These are phyloP conservation scores for Leptographium lundbergii DNA, from an alignment of 2,329 filamentous ascomycete genomes.

Conservation along the genomic window DNA sequence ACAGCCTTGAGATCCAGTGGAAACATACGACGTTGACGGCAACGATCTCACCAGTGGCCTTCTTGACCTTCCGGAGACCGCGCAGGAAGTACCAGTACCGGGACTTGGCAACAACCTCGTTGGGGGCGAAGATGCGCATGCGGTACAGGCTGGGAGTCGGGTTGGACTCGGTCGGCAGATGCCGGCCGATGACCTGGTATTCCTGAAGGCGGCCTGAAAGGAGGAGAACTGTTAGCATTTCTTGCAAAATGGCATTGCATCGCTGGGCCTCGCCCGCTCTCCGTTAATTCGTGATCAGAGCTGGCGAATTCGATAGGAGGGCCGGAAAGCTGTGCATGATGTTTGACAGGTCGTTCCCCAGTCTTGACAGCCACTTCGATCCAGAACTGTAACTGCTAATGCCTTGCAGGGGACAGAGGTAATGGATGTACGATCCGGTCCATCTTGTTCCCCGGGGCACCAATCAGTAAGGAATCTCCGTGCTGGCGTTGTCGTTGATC, in stretches of 20 bases:
- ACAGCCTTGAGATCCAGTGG: neutral
- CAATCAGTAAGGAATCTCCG: neutral
- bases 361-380: neutral
- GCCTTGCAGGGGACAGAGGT: neutral
- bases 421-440: neutral
- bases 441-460: neutral
- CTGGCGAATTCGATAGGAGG: neutral
- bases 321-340: neutral
- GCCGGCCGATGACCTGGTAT: constrained; percentile 99
- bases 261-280: no score
- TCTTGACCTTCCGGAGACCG: constrained; percentile 99
- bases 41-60: constrained; percentile 99
- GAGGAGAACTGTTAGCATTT: constrained; percentile 10
- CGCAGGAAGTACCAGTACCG: constrained; percentile 99
- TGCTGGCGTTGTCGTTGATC: neutral
- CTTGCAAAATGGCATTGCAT: neutral
- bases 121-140: constrained; percentile 99
- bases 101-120: constrained; percentile 97
- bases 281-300: neutral
- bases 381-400: neutral
- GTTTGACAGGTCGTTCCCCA: neutral
- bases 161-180: constrained; percentile 95
- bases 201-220: constrained; percentile 89
- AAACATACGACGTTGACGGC: constrained; percentile 78
- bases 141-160: constrained; percentile 97